These are phyloP conservation scores for Lepidopterella palustris DNA, from an alignment of 495 filamentous ascomycete genomes.

Conservation along the genomic window DNA sequence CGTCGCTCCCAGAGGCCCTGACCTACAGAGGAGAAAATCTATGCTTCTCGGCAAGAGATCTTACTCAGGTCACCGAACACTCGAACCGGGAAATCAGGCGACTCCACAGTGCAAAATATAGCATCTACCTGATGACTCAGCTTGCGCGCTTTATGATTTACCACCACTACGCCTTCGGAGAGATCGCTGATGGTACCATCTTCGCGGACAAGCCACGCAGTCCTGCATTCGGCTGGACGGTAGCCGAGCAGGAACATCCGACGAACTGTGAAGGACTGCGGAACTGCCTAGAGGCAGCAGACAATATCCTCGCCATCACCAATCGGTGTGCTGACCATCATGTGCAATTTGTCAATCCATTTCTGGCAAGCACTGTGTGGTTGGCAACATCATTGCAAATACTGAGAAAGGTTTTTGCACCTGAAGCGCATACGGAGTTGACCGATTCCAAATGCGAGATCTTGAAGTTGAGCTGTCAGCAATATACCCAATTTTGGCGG, in stretches of 20 bases:
- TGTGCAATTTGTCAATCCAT: slow-evolving; percentile 31
- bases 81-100: background rate
- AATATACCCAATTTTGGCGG: slow-evolving; percentile 17
- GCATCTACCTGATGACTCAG: slow-evolving; percentile 35
- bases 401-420: slow-evolving; percentile 9
- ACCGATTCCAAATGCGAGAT: slow-evolving; percentile 23
- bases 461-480: slow-evolving; percentile 10
- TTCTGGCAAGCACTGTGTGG: slow-evolving; percentile 34
- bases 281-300: slow-evolving; percentile 28
- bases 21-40: slow-evolving; percentile 30
- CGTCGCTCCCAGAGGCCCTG: background rate
- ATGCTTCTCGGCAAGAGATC: slow-evolving; percentile 12
- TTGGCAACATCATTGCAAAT: slow-evolving; percentile 32
- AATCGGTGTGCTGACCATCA: slow-evolving; percentile 23
- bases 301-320: slow-evolving; percentile 27
- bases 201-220: background rate
- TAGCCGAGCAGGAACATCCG: background rate
- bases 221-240: background rate
- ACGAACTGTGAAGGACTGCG: background rate
- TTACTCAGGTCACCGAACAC: slow-evolving; percentile 1
- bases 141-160: slow-evolving; percentile 36
- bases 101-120: slow-evolving; percentile 20
- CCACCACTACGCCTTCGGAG: slow-evolving; percentile 22
- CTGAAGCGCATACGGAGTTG: background rate
- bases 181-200: background rate